Evolutionary conservation across 139 green algal genomes (phyloP).

Genomic region (Ettlia oleoabundans): DNA sequence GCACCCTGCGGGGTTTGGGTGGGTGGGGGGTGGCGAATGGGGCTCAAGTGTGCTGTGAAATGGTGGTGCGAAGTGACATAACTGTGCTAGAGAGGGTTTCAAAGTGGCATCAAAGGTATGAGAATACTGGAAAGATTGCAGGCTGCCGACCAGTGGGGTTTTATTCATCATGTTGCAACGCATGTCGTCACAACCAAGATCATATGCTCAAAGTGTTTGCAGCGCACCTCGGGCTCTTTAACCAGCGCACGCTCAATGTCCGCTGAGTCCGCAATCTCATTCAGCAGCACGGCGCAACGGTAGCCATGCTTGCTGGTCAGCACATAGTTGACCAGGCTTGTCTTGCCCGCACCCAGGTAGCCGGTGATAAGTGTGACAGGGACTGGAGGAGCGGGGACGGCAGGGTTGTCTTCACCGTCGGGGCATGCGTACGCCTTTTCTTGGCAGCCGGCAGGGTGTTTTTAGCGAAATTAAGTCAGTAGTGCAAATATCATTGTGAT

Average conservation of each 20-base stretch:
- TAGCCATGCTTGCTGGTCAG: slow-evolving; percentile 79
- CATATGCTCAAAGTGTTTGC: too few species aligned
- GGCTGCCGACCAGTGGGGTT: too few species aligned
- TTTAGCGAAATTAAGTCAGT: not conserved
- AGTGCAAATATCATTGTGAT: too few species aligned
- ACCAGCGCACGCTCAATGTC: slow-evolving; percentile 88
- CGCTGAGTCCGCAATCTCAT: slow-evolving; percentile 84
- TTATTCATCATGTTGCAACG: too few species aligned
- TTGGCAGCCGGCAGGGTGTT: not conserved
- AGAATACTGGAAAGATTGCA: too few species aligned
- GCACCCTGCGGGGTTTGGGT: not conserved
- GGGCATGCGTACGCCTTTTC: not conserved
- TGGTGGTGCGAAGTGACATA: not conserved
- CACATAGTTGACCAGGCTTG: slow-evolving; percentile 94
- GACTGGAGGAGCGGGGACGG: slow-evolving; percentile 37
- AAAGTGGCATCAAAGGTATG: too few species aligned
- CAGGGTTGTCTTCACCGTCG: not conserved
- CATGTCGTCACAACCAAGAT: too few species aligned
- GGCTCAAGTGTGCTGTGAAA: too few species aligned
- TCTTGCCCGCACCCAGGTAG: slow-evolving; percentile 68
- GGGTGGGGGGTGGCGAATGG: not conserved
- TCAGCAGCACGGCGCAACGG: slow-evolving; percentile 88
- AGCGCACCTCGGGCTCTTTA: slow-evolving; percentile 59
- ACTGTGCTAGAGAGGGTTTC: too few species aligned
- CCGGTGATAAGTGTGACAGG: slow-evolving; percentile 76